Base-by-base conservation (phyloP, 2,329 filamentous ascomycete genomes). In the Pleurostoma richardsiae region DNA sequence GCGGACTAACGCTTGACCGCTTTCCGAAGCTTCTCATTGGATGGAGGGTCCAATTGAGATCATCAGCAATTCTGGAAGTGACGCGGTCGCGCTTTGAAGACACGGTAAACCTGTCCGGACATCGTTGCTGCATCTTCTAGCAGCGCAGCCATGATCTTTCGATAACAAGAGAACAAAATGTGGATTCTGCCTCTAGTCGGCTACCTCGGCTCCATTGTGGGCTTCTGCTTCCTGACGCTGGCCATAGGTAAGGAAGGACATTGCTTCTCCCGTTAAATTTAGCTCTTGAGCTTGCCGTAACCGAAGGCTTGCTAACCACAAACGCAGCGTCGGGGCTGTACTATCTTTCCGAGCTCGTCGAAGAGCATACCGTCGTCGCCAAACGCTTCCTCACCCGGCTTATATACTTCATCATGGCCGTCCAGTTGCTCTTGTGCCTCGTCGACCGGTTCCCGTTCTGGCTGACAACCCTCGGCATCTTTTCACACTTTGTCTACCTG, bases 281-380 rank as follows among this genome's bases (percentile, higher is more conserved):
- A 45, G 40, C 28, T 39, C 42, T 39, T 31, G 36, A 27, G 29
- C 10, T 51, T 45, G 41, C 52, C 60, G 46, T 48, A 45, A 38
- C 29, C 38, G 11, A 29, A 48, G 33, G 33, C 44, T 40, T n/a
- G 33, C 5, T 19, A 19, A 19, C 19, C 19, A 19, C 19, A 19
- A 19, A 30, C 41, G 42, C 59, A 89, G 94, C 94, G 38, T 96
- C 90, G n/a, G 94, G 94, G 36, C 83, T 99, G 29, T 99, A 99
- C 73, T 99, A 99, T 67, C 85, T 99, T 45, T 96, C 92, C 28
- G 94, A 99, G 67, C 83, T 97, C 10, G 94, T 99, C 51, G 94
- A 99, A 70, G 94, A 99, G 67, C 92, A 99, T 64, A 96, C 92
- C 4, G 92, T 97, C 8, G 70, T 95, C 52, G 88, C 91, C 10